Percentiles rank a stretch among this genome's conserved stretches.
These are phyloP conservation scores for Aspergillus bombycis DNA, from an alignment of 2,329 filamentous ascomycete genomes.

Conservation along the genomic window DNA sequence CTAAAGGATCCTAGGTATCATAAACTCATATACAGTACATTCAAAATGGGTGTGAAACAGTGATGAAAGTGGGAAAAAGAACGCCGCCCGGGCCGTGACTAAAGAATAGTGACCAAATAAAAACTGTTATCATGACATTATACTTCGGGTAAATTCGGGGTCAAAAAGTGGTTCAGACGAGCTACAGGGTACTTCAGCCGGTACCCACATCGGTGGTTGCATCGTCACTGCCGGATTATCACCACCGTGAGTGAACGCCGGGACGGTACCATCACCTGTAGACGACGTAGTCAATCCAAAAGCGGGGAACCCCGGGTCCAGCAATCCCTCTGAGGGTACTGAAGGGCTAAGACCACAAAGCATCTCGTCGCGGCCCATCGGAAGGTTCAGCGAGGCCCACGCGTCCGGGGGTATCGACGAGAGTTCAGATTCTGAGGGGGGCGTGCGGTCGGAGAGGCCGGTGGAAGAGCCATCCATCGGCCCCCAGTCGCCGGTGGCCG, in stretches of 20 bases:
- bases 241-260: not conserved
- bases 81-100: not conserved
- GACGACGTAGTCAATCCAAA: not conserved
- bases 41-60: not conserved
- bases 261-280: not conserved
- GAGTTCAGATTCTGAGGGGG: not conserved
- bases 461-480: not conserved
- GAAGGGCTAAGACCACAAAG: not conserved
- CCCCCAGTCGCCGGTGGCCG: not conserved
- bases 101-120: not conserved
- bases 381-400: not conserved
- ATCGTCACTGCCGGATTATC: not conserved
- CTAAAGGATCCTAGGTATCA: not conserved
- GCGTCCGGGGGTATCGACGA: not conserved
- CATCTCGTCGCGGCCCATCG: not conserved
- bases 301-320: not conserved
- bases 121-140: not conserved
- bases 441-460: not conserved
- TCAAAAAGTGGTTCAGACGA: not conserved
- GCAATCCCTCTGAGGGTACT: not conserved
- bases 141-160: not conserved
- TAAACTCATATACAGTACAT: not conserved
- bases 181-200: not conserved
- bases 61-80: not conserved
- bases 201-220: not conserved